Conservation (phyloP, 257 asterid species). For the Pogostemon cablin region DNA sequence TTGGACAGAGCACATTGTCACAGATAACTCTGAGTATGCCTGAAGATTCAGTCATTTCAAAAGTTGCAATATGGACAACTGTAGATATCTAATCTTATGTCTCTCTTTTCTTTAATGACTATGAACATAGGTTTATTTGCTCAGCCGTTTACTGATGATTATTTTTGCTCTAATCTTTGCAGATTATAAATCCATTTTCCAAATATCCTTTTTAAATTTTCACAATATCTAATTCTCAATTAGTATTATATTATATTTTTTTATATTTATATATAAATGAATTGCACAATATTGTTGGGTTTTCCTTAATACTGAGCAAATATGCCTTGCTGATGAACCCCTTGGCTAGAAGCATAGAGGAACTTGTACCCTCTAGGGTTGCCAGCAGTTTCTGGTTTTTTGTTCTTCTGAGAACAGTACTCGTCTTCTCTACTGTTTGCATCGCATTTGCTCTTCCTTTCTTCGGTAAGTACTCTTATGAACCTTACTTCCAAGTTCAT, state of each 20-base stretch:
- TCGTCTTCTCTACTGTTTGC: slow-evolving; percentile 67
- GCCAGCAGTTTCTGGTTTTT: slow-evolving; percentile 59
- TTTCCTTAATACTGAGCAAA: slow-evolving; percentile 59
- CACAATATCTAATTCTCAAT: neutral
- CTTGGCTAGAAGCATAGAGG: slow-evolving; percentile 71
- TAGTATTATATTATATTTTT: neutral
- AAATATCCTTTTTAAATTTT: slow-evolving; percentile 61
- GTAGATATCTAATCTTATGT: slow-evolving; percentile 38
- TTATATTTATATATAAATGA: neutral
- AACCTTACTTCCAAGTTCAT: too few relatives aligned
- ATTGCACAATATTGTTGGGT: neutral
- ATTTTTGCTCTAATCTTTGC: slow-evolving; percentile 35
- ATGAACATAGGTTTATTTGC: neutral
- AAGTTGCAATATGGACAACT: slow-evolving; percentile 81
- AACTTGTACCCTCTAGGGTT: slow-evolving; percentile 57
- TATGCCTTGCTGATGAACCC: slow-evolving; percentile 88
- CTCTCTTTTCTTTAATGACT: neutral
- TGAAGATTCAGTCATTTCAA: slow-evolving; percentile 53
- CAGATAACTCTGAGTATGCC: slow-evolving; percentile 86
- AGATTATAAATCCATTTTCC: slow-evolving; percentile 79
- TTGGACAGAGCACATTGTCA: slow-evolving; percentile 67
- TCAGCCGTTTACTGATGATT: neutral
- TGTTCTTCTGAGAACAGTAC: slow-evolving; percentile 61
- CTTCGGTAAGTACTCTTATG: slow-evolving; percentile 56
- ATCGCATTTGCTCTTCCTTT: slow-evolving; percentile 81